These are phyloP conservation scores for Talaromyces atroroseus DNA, from an alignment of 2,329 filamentous ascomycete genomes.

Conservation along the genomic window DNA sequence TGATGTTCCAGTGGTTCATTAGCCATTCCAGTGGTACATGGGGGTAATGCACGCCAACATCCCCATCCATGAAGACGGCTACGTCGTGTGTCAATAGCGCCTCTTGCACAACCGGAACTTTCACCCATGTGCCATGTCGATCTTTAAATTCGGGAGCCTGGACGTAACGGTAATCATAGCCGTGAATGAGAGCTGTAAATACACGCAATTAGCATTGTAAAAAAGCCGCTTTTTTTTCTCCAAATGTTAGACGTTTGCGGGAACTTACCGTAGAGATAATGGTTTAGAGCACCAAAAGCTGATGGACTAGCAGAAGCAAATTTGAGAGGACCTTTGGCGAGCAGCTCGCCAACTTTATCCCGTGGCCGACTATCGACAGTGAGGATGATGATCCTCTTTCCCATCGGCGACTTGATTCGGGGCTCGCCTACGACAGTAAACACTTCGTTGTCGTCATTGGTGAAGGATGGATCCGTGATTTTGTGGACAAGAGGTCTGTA, in stretches of 20 bases:
- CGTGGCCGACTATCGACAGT: conserved; percentile 16
- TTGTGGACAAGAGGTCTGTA: conserved; percentile 7
- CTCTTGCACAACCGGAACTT: conserved; percentile 36
- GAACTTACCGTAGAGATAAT: conserved; percentile 36
- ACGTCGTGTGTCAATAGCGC: conserved; percentile 38
- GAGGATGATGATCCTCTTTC: conserved; percentile 15
- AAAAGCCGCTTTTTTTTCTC: background rate
- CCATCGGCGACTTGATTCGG: conserved; percentile 8
- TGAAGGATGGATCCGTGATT: background rate
- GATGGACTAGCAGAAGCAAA: conserved; percentile 1
- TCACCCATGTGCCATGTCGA: conserved; percentile 45
- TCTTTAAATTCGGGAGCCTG: conserved; percentile 38
- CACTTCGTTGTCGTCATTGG: background rate
- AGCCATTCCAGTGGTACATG: conserved; percentile 46
- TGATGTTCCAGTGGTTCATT: conserved; percentile 44
- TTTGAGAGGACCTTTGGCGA: conserved; percentile 12
- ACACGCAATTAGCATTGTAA: background rate
- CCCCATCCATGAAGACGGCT: conserved; percentile 44
- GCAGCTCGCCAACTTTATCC: conserved; percentile 13
- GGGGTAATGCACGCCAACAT: conserved; percentile 39
- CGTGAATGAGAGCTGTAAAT: conserved; percentile 40
- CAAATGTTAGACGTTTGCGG: too few species aligned
- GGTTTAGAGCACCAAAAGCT: conserved; percentile 30
- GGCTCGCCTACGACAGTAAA: conserved; percentile 1
- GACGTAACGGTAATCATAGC: conserved; percentile 47